These are phyloP conservation scores for Venturia carpophila DNA, from an alignment of 2,329 filamentous ascomycete species.

Conservation along the genomic window DNA sequence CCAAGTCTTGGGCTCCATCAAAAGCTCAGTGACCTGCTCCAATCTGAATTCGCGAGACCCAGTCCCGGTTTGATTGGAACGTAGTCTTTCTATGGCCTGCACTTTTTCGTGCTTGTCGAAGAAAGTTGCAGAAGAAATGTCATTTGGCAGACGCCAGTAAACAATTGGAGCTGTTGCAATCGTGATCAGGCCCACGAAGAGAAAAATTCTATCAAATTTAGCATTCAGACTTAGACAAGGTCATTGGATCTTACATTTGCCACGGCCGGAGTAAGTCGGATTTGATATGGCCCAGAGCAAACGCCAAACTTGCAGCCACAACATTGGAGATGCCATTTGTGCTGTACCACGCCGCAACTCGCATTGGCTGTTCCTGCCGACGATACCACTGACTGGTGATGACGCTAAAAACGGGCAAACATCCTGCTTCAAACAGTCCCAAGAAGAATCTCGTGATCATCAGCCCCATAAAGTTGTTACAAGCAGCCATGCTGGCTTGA, in stretches of 20 bases:
- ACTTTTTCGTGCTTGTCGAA: constrained; percentile 39
- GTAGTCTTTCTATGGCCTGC: constrained; percentile 42
- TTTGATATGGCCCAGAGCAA: constrained; percentile 20
- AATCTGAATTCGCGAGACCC: constrained; percentile 41
- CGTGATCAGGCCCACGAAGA: constrained; percentile 55
- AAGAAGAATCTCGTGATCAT: constrained; percentile 21
- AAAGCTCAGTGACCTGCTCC: constrained; percentile 36
- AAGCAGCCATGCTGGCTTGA: constrained; percentile 40
- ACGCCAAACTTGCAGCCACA: constrained; percentile 22
- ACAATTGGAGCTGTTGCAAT: constrained; percentile 50
- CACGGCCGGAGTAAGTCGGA: constrained; percentile 29
- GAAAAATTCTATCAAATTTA: constrained; percentile 42
- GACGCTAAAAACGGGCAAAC: constrained; percentile 37
- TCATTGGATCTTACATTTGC: constrained; percentile 30
- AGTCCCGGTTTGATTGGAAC: constrained; percentile 44
- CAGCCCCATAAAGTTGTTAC: constrained; percentile 20
- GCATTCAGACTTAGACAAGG: neutral
- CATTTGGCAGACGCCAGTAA: constrained; percentile 54
- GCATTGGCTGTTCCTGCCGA: constrained; percentile 25
- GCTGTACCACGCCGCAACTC: constrained; percentile 18
- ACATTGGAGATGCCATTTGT: constrained; percentile 13
- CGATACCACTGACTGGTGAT: constrained; percentile 42
- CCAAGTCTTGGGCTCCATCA: constrained; percentile 42
- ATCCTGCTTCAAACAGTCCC: constrained; percentile 21
- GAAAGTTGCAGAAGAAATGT: constrained; percentile 46